Evolutionary conservation across 1,284 basidiomycete genomes (phyloP).

Genomic region (Laetiporus sulphureus): DNA sequence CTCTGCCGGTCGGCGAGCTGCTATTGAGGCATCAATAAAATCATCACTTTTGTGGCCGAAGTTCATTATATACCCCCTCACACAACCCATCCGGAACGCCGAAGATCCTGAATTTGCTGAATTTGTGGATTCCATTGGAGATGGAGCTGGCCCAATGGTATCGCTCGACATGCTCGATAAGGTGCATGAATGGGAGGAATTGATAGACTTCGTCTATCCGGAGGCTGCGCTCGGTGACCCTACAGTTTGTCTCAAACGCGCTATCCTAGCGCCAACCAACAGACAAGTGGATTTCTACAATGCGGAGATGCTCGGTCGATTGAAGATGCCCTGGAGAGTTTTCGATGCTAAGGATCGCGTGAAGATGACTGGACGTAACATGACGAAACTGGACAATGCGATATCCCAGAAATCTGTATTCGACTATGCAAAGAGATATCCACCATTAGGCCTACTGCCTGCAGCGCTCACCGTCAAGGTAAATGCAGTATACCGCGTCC

Average conservation of each 20-base stretch:
- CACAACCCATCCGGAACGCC: slow-evolving; percentile 30
- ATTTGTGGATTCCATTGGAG: slow-evolving; percentile 33
- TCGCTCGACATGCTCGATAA: slow-evolving; percentile 18
- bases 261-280: slow-evolving; percentile 34
- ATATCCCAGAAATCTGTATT: slow-evolving; percentile 17
- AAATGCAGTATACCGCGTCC: slow-evolving; percentile 28
- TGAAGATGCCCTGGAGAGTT: slow-evolving; percentile 19
- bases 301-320: slow-evolving; percentile 19
- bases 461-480: slow-evolving; percentile 27
- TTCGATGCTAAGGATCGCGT: slow-evolving; percentile 27
- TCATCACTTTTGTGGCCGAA: slow-evolving; percentile 28
- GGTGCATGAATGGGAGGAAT: slow-evolving; percentile 15
- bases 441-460: slow-evolving; percentile 27
- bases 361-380: too few species aligned
- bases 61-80: slow-evolving; percentile 24
- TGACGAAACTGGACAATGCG: slow-evolving; percentile 16
- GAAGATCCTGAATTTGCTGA: slow-evolving; percentile 29
- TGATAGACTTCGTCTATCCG: slow-evolving; percentile 32
- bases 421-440: slow-evolving; percentile 20
- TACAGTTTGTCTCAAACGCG: slow-evolving; percentile 21
- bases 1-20: slow-evolving; percentile 21
- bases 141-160: slow-evolving; percentile 27
- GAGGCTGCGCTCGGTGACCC: slow-evolving; percentile 22
- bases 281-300: slow-evolving; percentile 32
- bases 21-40: slow-evolving; percentile 31